A percentile compares a stretch with the other conserved stretches of the same genome.
Conservation (phyloP, 441 rosid genomes). For the Jatropha multifida region DNA sequence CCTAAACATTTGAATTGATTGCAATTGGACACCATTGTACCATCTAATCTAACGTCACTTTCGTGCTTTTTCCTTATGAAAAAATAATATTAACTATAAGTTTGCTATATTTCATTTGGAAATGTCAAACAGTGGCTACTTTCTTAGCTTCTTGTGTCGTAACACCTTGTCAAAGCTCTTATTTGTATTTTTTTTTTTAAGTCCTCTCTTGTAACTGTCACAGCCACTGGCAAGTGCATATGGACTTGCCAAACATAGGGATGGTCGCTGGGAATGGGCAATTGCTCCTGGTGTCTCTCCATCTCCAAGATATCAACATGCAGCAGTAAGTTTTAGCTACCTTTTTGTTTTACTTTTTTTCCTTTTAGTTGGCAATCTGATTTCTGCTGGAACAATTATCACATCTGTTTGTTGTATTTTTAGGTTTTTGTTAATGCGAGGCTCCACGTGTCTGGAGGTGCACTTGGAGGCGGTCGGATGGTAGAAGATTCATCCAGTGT, state of each 20-base stretch:
- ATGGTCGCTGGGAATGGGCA: constrained; percentile 99
- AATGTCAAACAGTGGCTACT: not conserved
- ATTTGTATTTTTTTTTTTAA: constrained; percentile 2
- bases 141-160: not conserved
- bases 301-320: constrained; percentile 99
- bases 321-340: constrained; percentile 69
- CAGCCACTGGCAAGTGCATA: constrained; percentile 97
- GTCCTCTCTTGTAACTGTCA: constrained; percentile 25
- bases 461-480: constrained; percentile 99
- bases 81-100: not conserved
- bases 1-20: too few relatives aligned
- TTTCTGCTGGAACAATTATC: constrained; percentile 23
- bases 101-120: too few relatives aligned
- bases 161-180: constrained; percentile 3
- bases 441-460: constrained; percentile 99
- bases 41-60: too few relatives aligned
- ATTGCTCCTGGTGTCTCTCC: constrained; percentile 99
- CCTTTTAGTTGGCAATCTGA: constrained; percentile 8
- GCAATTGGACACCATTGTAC: too few relatives aligned
- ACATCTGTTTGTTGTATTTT: constrained; percentile 19
- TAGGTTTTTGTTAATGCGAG: constrained; percentile 98
- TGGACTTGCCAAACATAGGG: constrained; percentile 99
- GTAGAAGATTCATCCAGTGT: constrained; percentile 98
- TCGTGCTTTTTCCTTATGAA: not conserved
- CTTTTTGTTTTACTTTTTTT: not conserved